phyloP scores from a whole-genome alignment of 345 rosid genomes.

The Bruguiera sexangula region DNA sequence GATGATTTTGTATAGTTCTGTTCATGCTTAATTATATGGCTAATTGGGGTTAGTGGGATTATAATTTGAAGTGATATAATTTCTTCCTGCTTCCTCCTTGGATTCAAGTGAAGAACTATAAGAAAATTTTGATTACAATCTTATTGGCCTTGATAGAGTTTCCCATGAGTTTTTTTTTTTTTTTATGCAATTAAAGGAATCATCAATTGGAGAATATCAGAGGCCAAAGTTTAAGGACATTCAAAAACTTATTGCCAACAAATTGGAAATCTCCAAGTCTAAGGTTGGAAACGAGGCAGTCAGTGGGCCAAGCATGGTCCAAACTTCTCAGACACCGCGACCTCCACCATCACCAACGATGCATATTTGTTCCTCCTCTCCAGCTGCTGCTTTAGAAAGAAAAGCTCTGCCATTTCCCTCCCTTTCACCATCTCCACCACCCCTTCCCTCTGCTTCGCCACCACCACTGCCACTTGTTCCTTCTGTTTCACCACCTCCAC shows the following conservation, averaged over 20 bases:
- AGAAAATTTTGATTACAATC: neutral
- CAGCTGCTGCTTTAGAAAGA: constrained; percentile 23
- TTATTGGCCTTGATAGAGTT: neutral
- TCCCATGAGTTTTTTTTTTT: constrained; percentile 1
- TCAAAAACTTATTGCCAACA: constrained; percentile 63
- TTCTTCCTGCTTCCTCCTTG: too few relatives aligned
- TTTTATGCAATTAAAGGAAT: constrained; percentile 25
- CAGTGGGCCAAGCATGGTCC: constrained; percentile 32
- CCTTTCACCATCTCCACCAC: constrained; percentile 57
- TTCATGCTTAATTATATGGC: too few relatives aligned
- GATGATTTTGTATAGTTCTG: too few relatives aligned
- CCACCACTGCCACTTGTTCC: constrained; percentile 30
- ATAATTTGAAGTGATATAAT: too few relatives aligned
- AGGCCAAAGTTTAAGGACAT: constrained; percentile 66
- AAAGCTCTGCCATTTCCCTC: constrained; percentile 30
- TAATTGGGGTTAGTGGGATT: too few relatives aligned
- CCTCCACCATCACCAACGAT: constrained; percentile 15
- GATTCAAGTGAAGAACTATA: too few relatives aligned
- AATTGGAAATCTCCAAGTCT: constrained; percentile 53
- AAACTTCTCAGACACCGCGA: constrained; percentile 13
- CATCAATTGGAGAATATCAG: constrained; percentile 41
- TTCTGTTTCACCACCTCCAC: constrained; percentile 20
- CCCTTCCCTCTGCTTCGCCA: constrained; percentile 38
- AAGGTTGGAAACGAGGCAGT: constrained; percentile 40
- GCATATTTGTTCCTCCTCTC: constrained; percentile 15